Percentiles rank a stretch among this genome's conserved stretches.
Conservation (phyloP, 2,329 filamentous ascomycete species). For the Colletotrichum graminicola region DNA sequence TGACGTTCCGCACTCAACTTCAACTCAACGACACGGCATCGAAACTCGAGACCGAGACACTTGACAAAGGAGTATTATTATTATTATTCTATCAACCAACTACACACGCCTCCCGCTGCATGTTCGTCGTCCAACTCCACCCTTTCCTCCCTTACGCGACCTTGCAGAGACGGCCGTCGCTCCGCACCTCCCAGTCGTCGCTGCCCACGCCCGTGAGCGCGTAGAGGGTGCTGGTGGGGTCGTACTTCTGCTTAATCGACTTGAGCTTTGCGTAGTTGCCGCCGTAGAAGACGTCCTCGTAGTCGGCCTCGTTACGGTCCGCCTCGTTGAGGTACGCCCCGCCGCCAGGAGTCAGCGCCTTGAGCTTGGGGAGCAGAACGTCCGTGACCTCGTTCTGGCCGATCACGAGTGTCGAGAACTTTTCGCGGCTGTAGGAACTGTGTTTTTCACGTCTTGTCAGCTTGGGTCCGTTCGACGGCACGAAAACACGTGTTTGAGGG, state of each 20-base stretch:
- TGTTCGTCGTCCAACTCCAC: neutral
- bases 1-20: neutral
- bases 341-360: constrained; percentile 51
- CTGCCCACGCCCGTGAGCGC: constrained; percentile 63
- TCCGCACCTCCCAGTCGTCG: constrained; percentile 59
- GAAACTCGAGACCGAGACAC: neutral
- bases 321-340: constrained; percentile 66
- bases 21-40: neutral
- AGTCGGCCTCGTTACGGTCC: constrained; percentile 61
- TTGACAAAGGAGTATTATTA: neutral
- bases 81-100: neutral
- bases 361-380: constrained; percentile 25
- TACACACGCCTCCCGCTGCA: neutral
- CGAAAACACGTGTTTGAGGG: neutral
- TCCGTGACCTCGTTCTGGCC: constrained; percentile 29
- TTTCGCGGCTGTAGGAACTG: constrained; percentile 24
- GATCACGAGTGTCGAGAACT: constrained; percentile 32
- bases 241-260: constrained; percentile 62
- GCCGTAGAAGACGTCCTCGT: constrained; percentile 60
- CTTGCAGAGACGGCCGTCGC: constrained; percentile 43
- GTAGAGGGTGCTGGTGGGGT: constrained; percentile 61
- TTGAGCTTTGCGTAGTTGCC: constrained; percentile 57
- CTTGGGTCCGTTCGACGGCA: neutral
- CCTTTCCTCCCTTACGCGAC: neutral
- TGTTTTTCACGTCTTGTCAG: neutral